phyloP scores from a whole-genome alignment of 306 rosid species.

The Oxytropis ochrocephala region DNA sequence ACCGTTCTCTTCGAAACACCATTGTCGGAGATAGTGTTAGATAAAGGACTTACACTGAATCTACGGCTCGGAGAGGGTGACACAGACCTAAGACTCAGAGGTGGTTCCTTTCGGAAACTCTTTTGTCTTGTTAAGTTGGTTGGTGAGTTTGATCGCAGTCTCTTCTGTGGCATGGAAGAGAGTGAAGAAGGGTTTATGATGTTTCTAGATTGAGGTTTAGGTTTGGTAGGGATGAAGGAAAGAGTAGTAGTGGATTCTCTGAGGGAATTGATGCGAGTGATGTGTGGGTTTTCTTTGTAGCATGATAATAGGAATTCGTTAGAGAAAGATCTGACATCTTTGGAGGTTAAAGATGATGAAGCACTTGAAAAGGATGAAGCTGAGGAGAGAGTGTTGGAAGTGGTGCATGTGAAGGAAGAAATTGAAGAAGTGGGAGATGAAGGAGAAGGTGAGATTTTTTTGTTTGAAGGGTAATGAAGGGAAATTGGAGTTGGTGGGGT shows the following conservation, averaged over 20 bases:
- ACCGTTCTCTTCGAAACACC: slow-evolving; percentile 18
- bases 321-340: slow-evolving; percentile 51
- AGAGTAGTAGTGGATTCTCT: slow-evolving; percentile 22
- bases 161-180: slow-evolving; percentile 39
- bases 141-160: slow-evolving; percentile 59
- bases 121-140: slow-evolving; percentile 48
- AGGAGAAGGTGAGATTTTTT: slow-evolving; percentile 49
- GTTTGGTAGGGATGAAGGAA: background rate
- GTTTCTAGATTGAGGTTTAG: background rate
- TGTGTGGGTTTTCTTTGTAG: slow-evolving; percentile 64
- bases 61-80: slow-evolving; percentile 71
- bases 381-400: slow-evolving; percentile 35
- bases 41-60: slow-evolving; percentile 9
- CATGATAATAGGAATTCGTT: slow-evolving; percentile 61
- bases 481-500: slow-evolving; percentile 18
- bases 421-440: slow-evolving; percentile 53
- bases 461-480: slow-evolving; percentile 23
- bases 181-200: slow-evolving; percentile 5
- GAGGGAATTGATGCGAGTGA: slow-evolving; percentile 54
- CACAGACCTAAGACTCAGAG: background rate
- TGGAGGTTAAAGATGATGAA: slow-evolving; percentile 39
- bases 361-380: slow-evolving; percentile 37
- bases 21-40: background rate
- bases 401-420: slow-evolving; percentile 44
- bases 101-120: slow-evolving; percentile 55